Conservation (phyloP, 1,284 basidiomycete species). For the Leccinum griseonigrum region DNA sequence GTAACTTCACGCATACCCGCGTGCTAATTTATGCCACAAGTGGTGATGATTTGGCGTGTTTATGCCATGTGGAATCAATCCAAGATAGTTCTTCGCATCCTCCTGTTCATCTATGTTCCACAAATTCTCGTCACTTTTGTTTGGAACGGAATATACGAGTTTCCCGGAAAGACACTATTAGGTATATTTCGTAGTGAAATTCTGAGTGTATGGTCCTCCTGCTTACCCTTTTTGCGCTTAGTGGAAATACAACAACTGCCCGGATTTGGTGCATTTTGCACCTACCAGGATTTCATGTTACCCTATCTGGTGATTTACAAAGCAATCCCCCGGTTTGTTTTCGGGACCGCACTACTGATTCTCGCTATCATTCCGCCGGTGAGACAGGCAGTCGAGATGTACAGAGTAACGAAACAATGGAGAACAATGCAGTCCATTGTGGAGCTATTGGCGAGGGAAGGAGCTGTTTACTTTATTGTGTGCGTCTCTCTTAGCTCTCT, state of each 20-base stretch:
- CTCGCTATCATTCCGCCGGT: constrained; percentile 7
- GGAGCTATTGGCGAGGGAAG: constrained; percentile 13
- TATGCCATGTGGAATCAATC: constrained; percentile 16
- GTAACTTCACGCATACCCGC: neutral
- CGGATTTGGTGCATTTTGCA: constrained; percentile 2
- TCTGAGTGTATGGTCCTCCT: neutral
- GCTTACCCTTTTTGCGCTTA: neutral
- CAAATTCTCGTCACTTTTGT: constrained; percentile 2
- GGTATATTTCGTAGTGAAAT: constrained; percentile 1
- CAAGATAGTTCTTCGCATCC: constrained; percentile 3
- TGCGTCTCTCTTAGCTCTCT: constrained; percentile 2
- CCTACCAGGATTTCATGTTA: neutral
- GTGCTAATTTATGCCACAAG: constrained; percentile 1
- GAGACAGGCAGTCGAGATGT: constrained; percentile 8
- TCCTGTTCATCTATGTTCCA: constrained; percentile 3
- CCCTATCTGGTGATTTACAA: neutral
- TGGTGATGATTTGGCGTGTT: constrained; percentile 18
- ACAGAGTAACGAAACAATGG: constrained; percentile 14
- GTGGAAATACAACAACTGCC: constrained; percentile 1
- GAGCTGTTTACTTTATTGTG: constrained; percentile 17
- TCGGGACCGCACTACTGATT: constrained; percentile 5
- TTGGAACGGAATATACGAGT: constrained; percentile 6
- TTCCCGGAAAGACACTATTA: neutral
- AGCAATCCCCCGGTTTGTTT: constrained; percentile 11
- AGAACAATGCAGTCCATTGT: constrained; percentile 7